Conservation (phyloP, 495 filamentous ascomycete genomes). For the Apiosordaria backusii region DNA sequence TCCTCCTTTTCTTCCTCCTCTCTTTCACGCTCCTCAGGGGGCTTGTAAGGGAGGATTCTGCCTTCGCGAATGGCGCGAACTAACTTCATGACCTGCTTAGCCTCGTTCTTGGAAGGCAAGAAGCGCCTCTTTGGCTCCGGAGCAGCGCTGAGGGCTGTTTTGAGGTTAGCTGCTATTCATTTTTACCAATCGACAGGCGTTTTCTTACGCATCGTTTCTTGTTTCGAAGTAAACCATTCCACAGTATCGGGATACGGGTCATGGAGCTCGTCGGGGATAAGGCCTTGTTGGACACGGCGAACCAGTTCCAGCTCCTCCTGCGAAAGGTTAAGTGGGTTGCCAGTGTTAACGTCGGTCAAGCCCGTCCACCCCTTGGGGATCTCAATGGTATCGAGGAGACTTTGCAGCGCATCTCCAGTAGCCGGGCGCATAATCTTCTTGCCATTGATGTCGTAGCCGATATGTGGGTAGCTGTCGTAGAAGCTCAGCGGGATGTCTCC, state of each 20-base stretch:
- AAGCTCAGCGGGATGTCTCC: constrained; percentile 90
- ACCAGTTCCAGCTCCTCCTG: constrained; percentile 82
- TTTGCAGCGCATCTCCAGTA: constrained; percentile 89
- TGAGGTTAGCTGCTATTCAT: constrained; percentile 12
- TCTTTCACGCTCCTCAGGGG: constrained; percentile 69
- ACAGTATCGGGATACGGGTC: constrained; percentile 89
- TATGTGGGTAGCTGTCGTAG: constrained; percentile 91
- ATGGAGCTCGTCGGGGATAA: constrained; percentile 80
- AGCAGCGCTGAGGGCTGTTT: constrained; percentile 69
- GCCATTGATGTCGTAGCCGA: constrained; percentile 98
- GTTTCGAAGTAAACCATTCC: constrained; percentile 86
- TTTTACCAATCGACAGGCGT: not conserved
- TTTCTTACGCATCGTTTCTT: constrained; percentile 73
- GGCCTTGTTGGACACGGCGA: constrained; percentile 84
- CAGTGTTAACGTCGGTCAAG: constrained; percentile 86
- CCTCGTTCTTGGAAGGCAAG: constrained; percentile 95
- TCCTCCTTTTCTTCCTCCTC: constrained; percentile 65
- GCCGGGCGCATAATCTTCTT: constrained; percentile 96
- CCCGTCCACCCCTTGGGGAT: constrained; percentile 98
- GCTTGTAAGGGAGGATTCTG: constrained; percentile 85
- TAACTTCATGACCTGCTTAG: constrained; percentile 96
- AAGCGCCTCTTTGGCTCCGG: constrained; percentile 96
- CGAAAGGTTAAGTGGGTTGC: constrained; percentile 77
- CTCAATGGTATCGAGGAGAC: constrained; percentile 91
- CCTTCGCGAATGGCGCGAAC: constrained; percentile 94